A percentile compares a stretch with the other conserved stretches of the same genome.
Evolutionary conservation across 192 early-diverging fungal genomes (phyloP).

Genomic region (Coemansia umbellata): DNA sequence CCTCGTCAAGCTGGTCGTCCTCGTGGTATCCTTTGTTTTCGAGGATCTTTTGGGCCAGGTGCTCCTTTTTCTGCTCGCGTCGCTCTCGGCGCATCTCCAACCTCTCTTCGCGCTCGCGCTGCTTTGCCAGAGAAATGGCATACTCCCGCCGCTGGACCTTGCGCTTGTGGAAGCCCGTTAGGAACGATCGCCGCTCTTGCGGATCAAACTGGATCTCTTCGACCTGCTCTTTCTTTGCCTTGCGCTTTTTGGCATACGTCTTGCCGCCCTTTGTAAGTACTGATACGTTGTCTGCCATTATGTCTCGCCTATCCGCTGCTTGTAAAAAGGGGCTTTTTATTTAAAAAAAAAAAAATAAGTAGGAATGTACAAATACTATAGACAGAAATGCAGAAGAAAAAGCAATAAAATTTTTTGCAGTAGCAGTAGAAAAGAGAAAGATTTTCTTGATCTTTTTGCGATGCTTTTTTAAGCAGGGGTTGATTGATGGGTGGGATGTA

Average conservation of each 20-base stretch:
- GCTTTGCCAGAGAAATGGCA: slow-evolving; percentile 49
- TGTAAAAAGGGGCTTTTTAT: background rate
- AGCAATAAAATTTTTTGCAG: slow-evolving; percentile 4
- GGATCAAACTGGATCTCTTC: slow-evolving; percentile 64
- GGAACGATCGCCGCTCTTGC: slow-evolving; percentile 60
- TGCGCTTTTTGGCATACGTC: slow-evolving; percentile 68
- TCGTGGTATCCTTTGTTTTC: slow-evolving; percentile 34
- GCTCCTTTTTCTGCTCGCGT: slow-evolving; percentile 56
- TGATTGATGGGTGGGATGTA: too few species aligned
- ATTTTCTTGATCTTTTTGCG: too few species aligned
- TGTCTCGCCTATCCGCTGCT: background rate
- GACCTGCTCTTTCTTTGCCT: slow-evolving; percentile 58
- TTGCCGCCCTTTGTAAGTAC: slow-evolving; percentile 58
- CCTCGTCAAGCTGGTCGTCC: slow-evolving; percentile 26
- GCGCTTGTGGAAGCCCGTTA: slow-evolving; percentile 77
- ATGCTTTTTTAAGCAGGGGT: too few species aligned
- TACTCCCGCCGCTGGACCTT: slow-evolving; percentile 65
- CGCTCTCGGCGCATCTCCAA: slow-evolving; percentile 50
- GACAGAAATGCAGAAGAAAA: background rate
- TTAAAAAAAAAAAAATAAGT: background rate
- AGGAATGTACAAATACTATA: background rate
- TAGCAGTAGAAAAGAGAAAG: too few species aligned
- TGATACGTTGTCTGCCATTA: slow-evolving; percentile 53
- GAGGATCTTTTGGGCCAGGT: slow-evolving; percentile 52
- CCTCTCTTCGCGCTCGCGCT: slow-evolving; percentile 55